These are phyloP conservation scores for Lanmaoa rubissima DNA, from an alignment of 768 basidiomycete genomes.

Conservation along the genomic window DNA sequence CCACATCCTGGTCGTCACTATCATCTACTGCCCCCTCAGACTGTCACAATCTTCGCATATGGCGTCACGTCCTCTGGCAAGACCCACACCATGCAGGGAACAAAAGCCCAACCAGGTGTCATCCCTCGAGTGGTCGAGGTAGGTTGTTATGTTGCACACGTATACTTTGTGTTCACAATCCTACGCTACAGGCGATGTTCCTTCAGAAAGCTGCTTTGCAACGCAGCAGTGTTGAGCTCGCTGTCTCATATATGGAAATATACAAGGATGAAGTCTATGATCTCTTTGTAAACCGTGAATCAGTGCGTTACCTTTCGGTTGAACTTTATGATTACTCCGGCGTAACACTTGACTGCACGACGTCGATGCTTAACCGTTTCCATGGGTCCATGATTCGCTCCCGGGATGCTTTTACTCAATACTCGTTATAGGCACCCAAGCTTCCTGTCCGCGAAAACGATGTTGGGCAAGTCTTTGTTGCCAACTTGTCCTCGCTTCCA, in stretches of 20 bases:
- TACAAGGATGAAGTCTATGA: conserved; percentile 92
- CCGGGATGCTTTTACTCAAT: background rate
- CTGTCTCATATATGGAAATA: conserved; percentile 84
- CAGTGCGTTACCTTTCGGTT: conserved; percentile 40
- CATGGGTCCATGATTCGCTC: background rate
- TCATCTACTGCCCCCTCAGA: conserved; percentile 39
- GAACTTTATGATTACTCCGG: background rate
- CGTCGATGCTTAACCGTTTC: background rate
- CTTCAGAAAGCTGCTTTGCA: conserved; percentile 41
- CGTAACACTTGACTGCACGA: background rate
- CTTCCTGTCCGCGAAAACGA: conserved; percentile 56
- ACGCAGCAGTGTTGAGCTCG: conserved; percentile 45
- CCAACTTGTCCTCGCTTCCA: conserved; percentile 43
- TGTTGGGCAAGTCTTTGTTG: conserved; percentile 51
- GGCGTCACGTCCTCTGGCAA: conserved; percentile 91
- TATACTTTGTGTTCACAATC: background rate
- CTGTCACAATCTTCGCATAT: conserved; percentile 86
- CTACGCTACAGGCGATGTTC: conserved; percentile 53
- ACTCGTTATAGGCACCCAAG: conserved; percentile 44
- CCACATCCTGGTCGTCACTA: background rate
- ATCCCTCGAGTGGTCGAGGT: conserved; percentile 82
- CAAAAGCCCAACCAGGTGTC: conserved; percentile 68
- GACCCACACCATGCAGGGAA: conserved; percentile 93
- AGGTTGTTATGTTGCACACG: conserved; percentile 18
- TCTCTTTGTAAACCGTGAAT: conserved; percentile 70